Conservation (phyloP, 2,329 filamentous ascomycete genomes). For the Colletotrichum melonis region DNA sequence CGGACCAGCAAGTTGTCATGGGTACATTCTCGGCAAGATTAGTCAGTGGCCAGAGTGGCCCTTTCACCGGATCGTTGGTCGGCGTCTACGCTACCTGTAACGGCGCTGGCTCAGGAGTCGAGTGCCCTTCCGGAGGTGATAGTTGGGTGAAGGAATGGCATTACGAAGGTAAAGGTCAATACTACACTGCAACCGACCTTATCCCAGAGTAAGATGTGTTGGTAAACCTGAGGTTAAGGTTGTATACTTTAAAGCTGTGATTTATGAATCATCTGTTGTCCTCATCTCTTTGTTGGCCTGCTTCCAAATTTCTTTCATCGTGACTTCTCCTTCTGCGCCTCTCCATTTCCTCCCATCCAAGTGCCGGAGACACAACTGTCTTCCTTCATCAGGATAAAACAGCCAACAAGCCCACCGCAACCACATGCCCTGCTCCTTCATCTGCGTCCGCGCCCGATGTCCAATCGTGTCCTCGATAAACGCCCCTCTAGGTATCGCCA, state of each 20-base stretch:
- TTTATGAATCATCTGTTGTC: neutral
- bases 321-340: conserved; percentile 48
- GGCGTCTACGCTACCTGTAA: too few relatives aligned
- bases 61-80: too few relatives aligned
- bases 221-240: too few relatives aligned
- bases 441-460: conserved; percentile 64
- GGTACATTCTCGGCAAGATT: too few relatives aligned
- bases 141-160: too few relatives aligned
- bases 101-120: too few relatives aligned
- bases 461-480: conserved; percentile 69
- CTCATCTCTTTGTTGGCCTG: neutral
- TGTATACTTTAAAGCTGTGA: too few relatives aligned
- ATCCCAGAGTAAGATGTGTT: too few relatives aligned
- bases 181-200: neutral
- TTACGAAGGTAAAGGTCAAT: too few relatives aligned
- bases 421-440: conserved; percentile 63
- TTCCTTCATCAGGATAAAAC: conserved; percentile 62
- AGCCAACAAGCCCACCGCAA: conserved; percentile 66
- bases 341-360: conserved; percentile 63
- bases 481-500: conserved; percentile 62
- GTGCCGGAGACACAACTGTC: conserved; percentile 58
- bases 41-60: too few relatives aligned
- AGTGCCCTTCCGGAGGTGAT: too few relatives aligned
- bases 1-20: too few relatives aligned
- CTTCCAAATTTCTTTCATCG: conserved; percentile 28